Percentiles rank a stretch among this genome's conserved stretches.
Evolutionary conservation across 768 basidiomycete genomes (phyloP).

Genomic region (Lactarius evosmus): DNA sequence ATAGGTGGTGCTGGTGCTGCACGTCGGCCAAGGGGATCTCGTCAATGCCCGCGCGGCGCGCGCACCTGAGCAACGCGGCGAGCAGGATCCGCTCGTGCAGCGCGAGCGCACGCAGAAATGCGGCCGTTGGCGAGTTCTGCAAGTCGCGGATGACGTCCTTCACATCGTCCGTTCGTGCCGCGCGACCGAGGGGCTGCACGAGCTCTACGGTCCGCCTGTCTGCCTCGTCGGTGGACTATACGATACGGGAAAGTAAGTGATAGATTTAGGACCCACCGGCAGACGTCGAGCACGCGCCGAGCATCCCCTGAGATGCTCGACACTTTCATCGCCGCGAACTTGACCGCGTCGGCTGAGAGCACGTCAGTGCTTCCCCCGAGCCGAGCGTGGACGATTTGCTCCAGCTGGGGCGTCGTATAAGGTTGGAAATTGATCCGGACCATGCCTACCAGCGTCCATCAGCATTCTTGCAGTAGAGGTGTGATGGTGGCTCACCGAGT

Average conservation of each 20-base stretch:
- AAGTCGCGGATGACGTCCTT: conserved; percentile 75
- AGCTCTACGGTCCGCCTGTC: conserved; percentile 80
- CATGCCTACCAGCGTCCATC: conserved; percentile 50
- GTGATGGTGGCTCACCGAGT: conserved; percentile 54
- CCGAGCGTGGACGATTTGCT: conserved; percentile 83
- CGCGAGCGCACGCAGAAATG: conserved; percentile 77
- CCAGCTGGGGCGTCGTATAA: conserved; percentile 73
- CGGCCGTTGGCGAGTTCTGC: conserved; percentile 89
- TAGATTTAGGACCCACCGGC: conserved; percentile 50
- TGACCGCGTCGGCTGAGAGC: conserved; percentile 68
- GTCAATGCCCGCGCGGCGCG: conserved; percentile 79
- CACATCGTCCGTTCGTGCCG: conserved; percentile 69
- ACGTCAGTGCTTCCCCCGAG: conserved; percentile 55
- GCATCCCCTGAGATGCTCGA: conserved; percentile 90
- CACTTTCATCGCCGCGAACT: conserved; percentile 78
- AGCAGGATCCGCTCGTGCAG: conserved; percentile 89
- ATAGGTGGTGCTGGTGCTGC: conserved; percentile 69
- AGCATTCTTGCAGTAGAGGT: background rate
- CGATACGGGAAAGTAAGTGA: background rate
- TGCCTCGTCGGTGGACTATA: background rate
- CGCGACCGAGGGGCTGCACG: conserved; percentile 47
- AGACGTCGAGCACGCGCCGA: conserved; percentile 87
- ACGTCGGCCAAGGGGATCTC: conserved; percentile 87
- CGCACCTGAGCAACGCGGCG: conserved; percentile 75
- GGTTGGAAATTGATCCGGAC: conserved; percentile 90